phyloP scores from a whole-genome alignment of 257 asterid genomes.

The Gentiana macrophylla region DNA sequence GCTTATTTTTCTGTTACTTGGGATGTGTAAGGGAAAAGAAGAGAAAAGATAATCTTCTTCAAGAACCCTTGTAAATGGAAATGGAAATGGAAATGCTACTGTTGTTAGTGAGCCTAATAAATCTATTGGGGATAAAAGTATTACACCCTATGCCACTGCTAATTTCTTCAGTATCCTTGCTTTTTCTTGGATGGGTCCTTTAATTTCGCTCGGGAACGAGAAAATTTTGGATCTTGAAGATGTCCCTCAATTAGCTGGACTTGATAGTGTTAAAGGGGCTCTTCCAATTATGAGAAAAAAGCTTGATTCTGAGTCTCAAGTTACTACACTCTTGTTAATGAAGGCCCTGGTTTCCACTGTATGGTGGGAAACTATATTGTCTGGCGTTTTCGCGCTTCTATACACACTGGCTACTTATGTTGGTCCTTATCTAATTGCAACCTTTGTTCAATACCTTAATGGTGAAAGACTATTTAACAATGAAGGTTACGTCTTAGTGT shows the following conservation, averaged over 20 bases:
- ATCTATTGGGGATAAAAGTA: constrained; percentile 44
- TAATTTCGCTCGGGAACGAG: constrained; percentile 53
- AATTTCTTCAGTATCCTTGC: constrained; percentile 43
- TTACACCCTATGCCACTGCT: constrained; percentile 69
- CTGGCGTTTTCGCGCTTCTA: constrained; percentile 40
- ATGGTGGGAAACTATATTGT: constrained; percentile 40
- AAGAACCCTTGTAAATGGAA: constrained; percentile 50
- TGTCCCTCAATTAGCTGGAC: constrained; percentile 61
- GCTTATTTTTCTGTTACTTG: constrained; percentile 38
- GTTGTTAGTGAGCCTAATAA: constrained; percentile 22
- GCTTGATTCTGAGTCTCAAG: constrained; percentile 30
- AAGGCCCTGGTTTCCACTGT: constrained; percentile 51
- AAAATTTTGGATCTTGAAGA: constrained; percentile 74
- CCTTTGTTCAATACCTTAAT: constrained; percentile 59
- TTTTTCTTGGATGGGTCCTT: constrained; percentile 71
- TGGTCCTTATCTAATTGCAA: constrained; percentile 74
- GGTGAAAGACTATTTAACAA: constrained; percentile 37
- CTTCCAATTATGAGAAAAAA: constrained; percentile 42
- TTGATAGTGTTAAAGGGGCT: constrained; percentile 49
- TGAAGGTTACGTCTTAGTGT: constrained; percentile 50
- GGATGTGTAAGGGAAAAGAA: constrained; percentile 31
- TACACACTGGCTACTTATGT: constrained; percentile 50
- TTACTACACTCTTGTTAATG: constrained; percentile 57
- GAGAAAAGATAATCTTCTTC: constrained; percentile 29
- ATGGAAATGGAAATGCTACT: neutral